A percentile compares a stretch with the other conserved stretches of the same genome.
These are phyloP conservation scores for Sordariomycetes sp. DNA, from an alignment of 2,329 filamentous ascomycete species.

Conservation along the genomic window DNA sequence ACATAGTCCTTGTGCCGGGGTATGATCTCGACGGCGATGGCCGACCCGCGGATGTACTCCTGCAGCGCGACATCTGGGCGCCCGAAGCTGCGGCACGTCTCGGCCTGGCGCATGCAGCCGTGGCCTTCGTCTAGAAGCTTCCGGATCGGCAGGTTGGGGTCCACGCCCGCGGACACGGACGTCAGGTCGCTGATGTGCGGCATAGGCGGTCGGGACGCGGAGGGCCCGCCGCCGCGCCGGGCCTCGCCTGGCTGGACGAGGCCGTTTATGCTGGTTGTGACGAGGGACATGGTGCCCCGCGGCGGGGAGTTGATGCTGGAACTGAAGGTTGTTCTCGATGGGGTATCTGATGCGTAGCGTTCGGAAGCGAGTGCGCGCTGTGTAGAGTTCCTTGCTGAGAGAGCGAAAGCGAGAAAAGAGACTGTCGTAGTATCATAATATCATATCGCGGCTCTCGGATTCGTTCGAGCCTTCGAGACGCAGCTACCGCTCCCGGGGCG, in stretches of 20 bases:
- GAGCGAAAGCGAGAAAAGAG: not conserved
- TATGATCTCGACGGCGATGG: constrained; percentile 65
- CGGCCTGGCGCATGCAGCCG: constrained; percentile 41
- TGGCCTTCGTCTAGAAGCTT: constrained; percentile 40
- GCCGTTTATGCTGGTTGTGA: constrained; percentile 15
- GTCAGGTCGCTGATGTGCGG: constrained; percentile 42
- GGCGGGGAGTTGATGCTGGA: not conserved
- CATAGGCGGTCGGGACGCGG: constrained; percentile 20
- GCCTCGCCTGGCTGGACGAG: constrained; percentile 9
- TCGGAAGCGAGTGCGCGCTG: not conserved
- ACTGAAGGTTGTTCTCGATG: not conserved
- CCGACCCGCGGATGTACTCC: constrained; percentile 72
- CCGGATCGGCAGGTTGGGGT: constrained; percentile 34
- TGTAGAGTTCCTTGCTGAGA: not conserved
- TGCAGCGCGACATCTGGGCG: constrained; percentile 64
- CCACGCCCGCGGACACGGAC: constrained; percentile 29
- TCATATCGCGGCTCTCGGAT: not conserved
- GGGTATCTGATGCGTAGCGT: not conserved
- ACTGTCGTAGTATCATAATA: not conserved
- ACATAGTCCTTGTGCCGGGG: constrained; percentile 65
- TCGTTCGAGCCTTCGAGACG: not conserved
- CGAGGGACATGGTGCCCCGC: constrained; percentile 14
- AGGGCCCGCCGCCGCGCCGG: not conserved
- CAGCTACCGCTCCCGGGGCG: not conserved
- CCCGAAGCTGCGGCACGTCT: constrained; percentile 47